These are phyloP conservation scores for Hansenula sp. DNA, from an alignment of 1,139 yeast species.

Conservation along the genomic window DNA sequence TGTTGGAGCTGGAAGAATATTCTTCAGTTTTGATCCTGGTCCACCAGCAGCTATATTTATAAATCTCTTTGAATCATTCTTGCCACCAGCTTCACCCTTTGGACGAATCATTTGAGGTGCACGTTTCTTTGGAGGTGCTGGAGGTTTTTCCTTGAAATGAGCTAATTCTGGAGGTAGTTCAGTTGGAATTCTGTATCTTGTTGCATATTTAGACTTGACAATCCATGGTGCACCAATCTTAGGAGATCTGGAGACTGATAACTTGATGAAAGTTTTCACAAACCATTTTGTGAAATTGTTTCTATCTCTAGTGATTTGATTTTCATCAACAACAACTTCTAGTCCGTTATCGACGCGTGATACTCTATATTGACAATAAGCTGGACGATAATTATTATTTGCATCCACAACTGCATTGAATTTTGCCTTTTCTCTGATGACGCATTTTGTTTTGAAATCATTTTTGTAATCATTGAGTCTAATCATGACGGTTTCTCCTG, in stretches of 20 bases:
- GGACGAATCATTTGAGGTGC: conserved; percentile 10
- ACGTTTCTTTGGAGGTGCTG: conserved; percentile 6
- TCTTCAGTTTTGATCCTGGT: neutral
- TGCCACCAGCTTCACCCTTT: conserved; percentile 6
- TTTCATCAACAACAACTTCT: conserved; percentile 69
- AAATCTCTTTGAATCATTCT: conserved; percentile 2
- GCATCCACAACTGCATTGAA: conserved; percentile 37
- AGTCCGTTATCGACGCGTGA: conserved; percentile 44
- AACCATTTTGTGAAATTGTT: conserved; percentile 86
- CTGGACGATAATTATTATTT: conserved; percentile 48
- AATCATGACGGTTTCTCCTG: conserved; percentile 80
- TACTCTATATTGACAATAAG: conserved; percentile 69
- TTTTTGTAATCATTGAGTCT: conserved; percentile 29
- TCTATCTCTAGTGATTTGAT: conserved; percentile 75
- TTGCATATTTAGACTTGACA: conserved; percentile 70
- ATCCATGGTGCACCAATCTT: conserved; percentile 97
- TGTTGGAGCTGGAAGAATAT: neutral
- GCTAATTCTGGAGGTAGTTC: conserved; percentile 52
- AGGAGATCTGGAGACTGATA: conserved; percentile 75
- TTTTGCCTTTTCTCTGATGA: conserved; percentile 56
- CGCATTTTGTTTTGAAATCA: conserved; percentile 38
- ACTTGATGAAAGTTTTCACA: conserved; percentile 82
- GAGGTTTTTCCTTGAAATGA: conserved; percentile 25
- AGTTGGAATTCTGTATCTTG: conserved; percentile 52
- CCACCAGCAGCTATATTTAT: neutral